Evolutionary conservation across 371 early-diverging fungal genomes (phyloP).

Genomic region (Mortierella sp.): DNA sequence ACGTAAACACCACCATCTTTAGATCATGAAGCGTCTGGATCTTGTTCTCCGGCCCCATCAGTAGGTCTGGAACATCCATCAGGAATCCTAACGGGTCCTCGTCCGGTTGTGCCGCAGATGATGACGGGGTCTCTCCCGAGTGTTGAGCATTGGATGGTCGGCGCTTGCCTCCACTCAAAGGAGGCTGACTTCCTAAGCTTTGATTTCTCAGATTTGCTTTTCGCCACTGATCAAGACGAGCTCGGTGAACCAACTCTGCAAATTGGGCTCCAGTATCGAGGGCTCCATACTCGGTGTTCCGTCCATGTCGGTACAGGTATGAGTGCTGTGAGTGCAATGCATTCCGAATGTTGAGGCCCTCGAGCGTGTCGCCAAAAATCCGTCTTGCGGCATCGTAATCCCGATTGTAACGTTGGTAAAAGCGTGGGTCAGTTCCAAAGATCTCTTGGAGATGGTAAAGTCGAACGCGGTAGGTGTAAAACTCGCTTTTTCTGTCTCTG

Average conservation of each 20-base stretch:
- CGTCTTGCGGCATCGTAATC: conserved; percentile 10
- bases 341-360: conserved; percentile 16
- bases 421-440: conserved; percentile 11
- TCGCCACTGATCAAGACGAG: background rate
- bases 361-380: conserved; percentile 12
- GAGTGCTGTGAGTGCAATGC: conserved; percentile 13
- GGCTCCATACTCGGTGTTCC: conserved; percentile 3
- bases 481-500: conserved; percentile 1
- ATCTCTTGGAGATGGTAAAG: conserved; percentile 9
- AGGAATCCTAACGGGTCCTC: too few species aligned
- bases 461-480: conserved; percentile 12
- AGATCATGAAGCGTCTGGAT: conserved; percentile 2
- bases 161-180: too few species aligned
- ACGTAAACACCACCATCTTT: conserved; percentile 4
- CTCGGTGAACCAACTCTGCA: background rate
- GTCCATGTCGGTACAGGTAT: conserved; percentile 9
- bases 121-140: too few species aligned
- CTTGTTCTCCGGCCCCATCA: background rate
- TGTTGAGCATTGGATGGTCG: too few species aligned
- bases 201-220: too few species aligned
- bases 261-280: conserved; percentile 1
- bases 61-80: too few species aligned
- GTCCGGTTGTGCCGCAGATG: too few species aligned
- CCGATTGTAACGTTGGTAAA: conserved; percentile 11
- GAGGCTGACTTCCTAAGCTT: too few species aligned